A percentile compares a stretch with the other conserved stretches of the same genome.
Evolutionary conservation across 2,329 filamentous ascomycete species (phyloP).

Genomic region (Paracamarosporium sp.): DNA sequence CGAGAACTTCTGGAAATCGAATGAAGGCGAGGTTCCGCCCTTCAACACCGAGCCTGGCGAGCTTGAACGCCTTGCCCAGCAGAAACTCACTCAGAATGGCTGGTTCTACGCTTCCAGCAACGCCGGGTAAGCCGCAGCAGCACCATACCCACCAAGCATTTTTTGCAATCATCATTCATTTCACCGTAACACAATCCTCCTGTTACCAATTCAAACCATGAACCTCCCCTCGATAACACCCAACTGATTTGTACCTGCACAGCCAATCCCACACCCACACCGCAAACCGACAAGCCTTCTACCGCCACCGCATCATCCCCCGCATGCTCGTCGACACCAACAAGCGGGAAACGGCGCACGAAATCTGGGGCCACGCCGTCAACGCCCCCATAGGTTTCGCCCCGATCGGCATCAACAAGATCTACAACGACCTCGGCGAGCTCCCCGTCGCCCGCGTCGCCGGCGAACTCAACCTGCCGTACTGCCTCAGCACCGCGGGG

Average conservation of each 20-base stretch:
- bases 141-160: no score
- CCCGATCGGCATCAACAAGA: conserved; percentile 70
- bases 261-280: conserved; percentile 58
- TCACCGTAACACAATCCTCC: no score
- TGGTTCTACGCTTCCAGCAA: conserved; percentile 67
- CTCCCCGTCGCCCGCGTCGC: conserved; percentile 66
- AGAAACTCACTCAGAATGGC: conserved; percentile 63
- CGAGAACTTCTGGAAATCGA: conserved; percentile 62
- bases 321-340: conserved; percentile 67
- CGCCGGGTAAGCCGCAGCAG: conserved; percentile 52
- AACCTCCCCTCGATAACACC: no score
- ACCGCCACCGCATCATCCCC: conserved; percentile 67
- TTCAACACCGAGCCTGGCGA: conserved; percentile 66
- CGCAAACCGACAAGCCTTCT: conserved; percentile 69
- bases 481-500: conserved; percentile 66
- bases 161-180: no score
- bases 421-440: conserved; percentile 67
- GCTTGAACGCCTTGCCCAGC: conserved; percentile 64
- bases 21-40: conserved; percentile 56
- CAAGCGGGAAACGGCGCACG: conserved; percentile 61
- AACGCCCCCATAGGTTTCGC: conserved; percentile 69
- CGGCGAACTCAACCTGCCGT: conserved; percentile 65
- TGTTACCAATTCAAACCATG: no score
- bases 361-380: conserved; percentile 66
- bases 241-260: neutral